Evolutionary conservation across 2,329 filamentous ascomycete genomes (phyloP).

Genomic region (Canariomyces notabilis): DNA sequence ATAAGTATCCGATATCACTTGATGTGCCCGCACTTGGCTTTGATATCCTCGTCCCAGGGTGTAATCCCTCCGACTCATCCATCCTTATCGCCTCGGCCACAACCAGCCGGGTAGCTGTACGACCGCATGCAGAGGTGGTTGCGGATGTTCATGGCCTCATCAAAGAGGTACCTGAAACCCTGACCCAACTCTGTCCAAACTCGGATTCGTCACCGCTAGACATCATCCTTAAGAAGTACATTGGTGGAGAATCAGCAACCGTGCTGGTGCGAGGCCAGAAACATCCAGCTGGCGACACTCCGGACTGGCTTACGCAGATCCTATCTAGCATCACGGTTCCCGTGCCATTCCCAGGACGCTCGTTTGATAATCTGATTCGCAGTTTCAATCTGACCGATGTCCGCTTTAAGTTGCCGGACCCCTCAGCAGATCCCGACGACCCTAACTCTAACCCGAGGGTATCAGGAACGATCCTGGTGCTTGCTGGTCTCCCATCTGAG

Average conservation of each 20-base stretch:
- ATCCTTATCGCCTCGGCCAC: slow-evolving; percentile 75
- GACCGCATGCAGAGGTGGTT: slow-evolving; percentile 61
- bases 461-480: slow-evolving; percentile 75
- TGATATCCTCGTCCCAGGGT: slow-evolving; percentile 79
- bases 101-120: slow-evolving; percentile 62
- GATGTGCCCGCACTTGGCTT: slow-evolving; percentile 76
- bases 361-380: slow-evolving; percentile 76
- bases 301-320: slow-evolving; percentile 76
- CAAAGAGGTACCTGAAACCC: slow-evolving; percentile 63
- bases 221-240: slow-evolving; percentile 71
- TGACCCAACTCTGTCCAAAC: slow-evolving; percentile 70
- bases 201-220: slow-evolving; percentile 80
- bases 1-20: slow-evolving; percentile 73
- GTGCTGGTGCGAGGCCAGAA: slow-evolving; percentile 79
- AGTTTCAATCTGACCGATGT: slow-evolving; percentile 85
- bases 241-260: slow-evolving; percentile 71
- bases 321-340: slow-evolving; percentile 78
- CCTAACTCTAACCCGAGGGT: slow-evolving; percentile 72
- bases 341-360: slow-evolving; percentile 74
- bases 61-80: slow-evolving; percentile 62
- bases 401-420: slow-evolving; percentile 78
- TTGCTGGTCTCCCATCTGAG: slow-evolving; percentile 74
- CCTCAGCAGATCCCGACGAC: slow-evolving; percentile 68
- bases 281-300: slow-evolving; percentile 60
- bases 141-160: slow-evolving; percentile 69